Evolutionary conservation across 2,329 filamentous ascomycete species (phyloP), one percentile per base, ranked within the genome.

Genomic region (Fusarium sarcochroum): DNA sequence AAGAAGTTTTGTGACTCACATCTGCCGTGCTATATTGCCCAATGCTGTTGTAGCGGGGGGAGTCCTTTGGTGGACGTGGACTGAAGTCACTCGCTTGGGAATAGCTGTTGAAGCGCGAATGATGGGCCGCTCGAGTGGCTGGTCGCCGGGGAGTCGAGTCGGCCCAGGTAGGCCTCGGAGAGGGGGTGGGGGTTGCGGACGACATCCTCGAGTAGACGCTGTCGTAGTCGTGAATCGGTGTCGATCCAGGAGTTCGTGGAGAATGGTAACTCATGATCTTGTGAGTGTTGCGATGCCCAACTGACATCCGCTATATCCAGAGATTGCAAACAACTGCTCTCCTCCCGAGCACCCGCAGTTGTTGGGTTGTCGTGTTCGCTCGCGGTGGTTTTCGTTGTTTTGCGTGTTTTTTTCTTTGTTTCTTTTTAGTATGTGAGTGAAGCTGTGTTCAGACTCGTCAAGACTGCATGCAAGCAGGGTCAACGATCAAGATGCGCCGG

Each of bases 11-110:
- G 74, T 80, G 79, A 89, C 87, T 89, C 87, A 89, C 87, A 88
- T 89, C 87, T 81, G 85, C 86, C 80, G 87, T 88, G 81, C 85
- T 86, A 83, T 89, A 89, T 76, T 87, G 82, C 78, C 87, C 87
- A 76, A 83, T 84, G 83, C 86, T 89, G 77, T 85, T 88, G 82
- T 87, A 89, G 73, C 87, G 85, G 67, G 87, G 87, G 66, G 87
- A 89, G 76, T 87, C 86, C 63, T 83, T 81, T 40, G 81, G 83
- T 61, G 81, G 82, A 73, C 81, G 82, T 61, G 79, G 84, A 70
- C 78, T 83, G 76, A 75, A 77, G 51, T 73, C 73, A 58, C 69
- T 72, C 63, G 72, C 67, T 64, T 78, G 76, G 44, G 78, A 80
- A 66, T 80, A 81, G 70, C 79, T 81, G 73, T 75, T 78, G 70